Conservation (phyloP, 495 filamentous ascomycete species). For the Xylaria acuta region DNA sequence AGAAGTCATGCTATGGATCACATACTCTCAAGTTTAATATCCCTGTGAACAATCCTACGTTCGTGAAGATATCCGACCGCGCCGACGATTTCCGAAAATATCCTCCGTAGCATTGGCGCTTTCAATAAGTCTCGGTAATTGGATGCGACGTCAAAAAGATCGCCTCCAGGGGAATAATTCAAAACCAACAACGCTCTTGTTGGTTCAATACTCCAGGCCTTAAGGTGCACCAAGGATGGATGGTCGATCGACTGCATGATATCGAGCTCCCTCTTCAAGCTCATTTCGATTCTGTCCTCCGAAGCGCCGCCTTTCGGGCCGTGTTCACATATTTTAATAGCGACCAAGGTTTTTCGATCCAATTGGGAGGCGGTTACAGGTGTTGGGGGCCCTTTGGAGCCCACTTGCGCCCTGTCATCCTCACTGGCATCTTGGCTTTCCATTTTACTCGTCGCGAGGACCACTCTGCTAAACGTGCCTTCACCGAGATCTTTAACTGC, state of each 20-base stretch:
- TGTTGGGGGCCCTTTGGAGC: conserved; percentile 35
- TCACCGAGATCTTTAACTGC: conserved; percentile 83
- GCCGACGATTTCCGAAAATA: conserved; percentile 86
- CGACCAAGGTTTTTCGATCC: conserved; percentile 76
- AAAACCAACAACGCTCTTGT: conserved; percentile 83
- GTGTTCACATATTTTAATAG: conserved; percentile 94
- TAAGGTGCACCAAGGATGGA: conserved; percentile 87
- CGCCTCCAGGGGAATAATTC: conserved; percentile 91
- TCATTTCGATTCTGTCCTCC: conserved; percentile 88
- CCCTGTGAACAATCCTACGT: conserved; percentile 87
- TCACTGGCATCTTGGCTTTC: conserved; percentile 51
- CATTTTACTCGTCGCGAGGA: conserved; percentile 73
- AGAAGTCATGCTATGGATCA: conserved; percentile 23
- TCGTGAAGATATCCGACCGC: conserved; percentile 87
- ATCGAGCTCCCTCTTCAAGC: conserved; percentile 90
- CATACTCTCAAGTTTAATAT: conserved; percentile 98
- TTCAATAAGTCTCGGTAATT: conserved; percentile 66
- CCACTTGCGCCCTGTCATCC: conserved; percentile 26
- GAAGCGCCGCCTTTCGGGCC: conserved; percentile 88
- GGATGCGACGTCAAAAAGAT: conserved; percentile 91
- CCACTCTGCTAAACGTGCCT: conserved; percentile 93
- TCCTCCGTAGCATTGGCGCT: conserved; percentile 75
- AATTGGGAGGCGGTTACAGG: conserved; percentile 44
- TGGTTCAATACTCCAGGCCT: conserved; percentile 82
- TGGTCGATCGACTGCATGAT: conserved; percentile 87